phyloP scores from a whole-genome alignment of 768 basidiomycete genomes.

The Strobilomyces dryophilus region DNA sequence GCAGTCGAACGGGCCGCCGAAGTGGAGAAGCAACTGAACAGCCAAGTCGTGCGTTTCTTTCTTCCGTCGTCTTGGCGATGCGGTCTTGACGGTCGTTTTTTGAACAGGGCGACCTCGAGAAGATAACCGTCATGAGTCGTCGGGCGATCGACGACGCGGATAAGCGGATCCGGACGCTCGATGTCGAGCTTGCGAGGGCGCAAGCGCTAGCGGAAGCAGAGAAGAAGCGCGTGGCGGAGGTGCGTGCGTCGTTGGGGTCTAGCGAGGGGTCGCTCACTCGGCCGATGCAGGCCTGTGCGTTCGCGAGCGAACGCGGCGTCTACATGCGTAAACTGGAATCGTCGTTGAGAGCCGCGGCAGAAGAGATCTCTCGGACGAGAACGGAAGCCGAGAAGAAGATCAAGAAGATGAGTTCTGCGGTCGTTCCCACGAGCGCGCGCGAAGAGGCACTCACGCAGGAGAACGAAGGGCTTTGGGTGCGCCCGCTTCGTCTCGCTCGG shows the following conservation, averaged over 20 bases:
- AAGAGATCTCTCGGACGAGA: slow-evolving; percentile 43
- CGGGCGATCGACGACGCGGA: slow-evolving; percentile 28
- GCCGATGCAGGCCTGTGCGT: slow-evolving; percentile 24
- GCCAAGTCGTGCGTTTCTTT: slow-evolving; percentile 21
- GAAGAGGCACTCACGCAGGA: slow-evolving; percentile 42
- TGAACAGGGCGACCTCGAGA: slow-evolving; percentile 40
- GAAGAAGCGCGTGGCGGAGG: slow-evolving; percentile 37
- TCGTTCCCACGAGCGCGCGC: slow-evolving; percentile 28
- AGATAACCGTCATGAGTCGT: slow-evolving; percentile 36
- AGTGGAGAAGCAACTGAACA: slow-evolving; percentile 53
- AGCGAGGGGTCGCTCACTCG: background rate
- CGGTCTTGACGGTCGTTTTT: background rate
- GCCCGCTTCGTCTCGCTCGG: slow-evolving; percentile 37
- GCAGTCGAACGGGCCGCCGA: slow-evolving; percentile 65
- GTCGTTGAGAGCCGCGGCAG: slow-evolving; percentile 33
- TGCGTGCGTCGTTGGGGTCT: slow-evolving; percentile 17
- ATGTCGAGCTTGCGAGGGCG: slow-evolving; percentile 32
- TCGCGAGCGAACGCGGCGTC: slow-evolving; percentile 30
- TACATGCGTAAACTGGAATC: slow-evolving; percentile 22
- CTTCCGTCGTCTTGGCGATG: background rate
- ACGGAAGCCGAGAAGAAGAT: slow-evolving; percentile 52
- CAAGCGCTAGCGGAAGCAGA: slow-evolving; percentile 36
- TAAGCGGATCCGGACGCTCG: slow-evolving; percentile 26
- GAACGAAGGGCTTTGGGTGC: slow-evolving; percentile 57
- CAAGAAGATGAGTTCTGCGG: slow-evolving; percentile 37